A percentile compares a stretch with the other conserved stretches of the same genome.
Evolutionary conservation across 495 filamentous ascomycete genomes (phyloP).

Genomic region (Acidiella bohemica): DNA sequence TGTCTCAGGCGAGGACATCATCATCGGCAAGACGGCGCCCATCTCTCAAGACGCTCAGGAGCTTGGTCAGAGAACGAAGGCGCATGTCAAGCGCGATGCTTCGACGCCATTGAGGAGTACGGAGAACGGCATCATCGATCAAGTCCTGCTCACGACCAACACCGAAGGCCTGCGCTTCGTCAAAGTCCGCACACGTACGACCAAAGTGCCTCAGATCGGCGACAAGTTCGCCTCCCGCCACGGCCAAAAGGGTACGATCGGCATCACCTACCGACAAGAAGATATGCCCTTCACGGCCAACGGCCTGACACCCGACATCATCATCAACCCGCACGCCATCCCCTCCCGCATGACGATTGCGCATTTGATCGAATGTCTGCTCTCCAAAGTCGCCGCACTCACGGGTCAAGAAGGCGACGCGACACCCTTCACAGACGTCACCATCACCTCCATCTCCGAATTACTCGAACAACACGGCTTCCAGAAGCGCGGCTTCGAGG

Average conservation of each 20-base stretch:
- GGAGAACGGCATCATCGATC: conserved; percentile 90
- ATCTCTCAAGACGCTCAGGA: conserved; percentile 86
- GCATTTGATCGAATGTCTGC: conserved; percentile 96
- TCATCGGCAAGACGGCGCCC: conserved; percentile 96
- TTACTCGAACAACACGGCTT: conserved; percentile 86
- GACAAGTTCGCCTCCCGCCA: conserved; percentile 99
- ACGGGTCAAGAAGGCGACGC: conserved; percentile 92
- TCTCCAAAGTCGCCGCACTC: conserved; percentile 85
- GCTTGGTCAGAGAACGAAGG: conserved; percentile 76
- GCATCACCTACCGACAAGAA: conserved; percentile 91
- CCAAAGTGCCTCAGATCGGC: conserved; percentile 95
- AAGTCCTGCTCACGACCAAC: conserved; percentile 85
- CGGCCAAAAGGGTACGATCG: conserved; percentile 98
- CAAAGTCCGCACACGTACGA: conserved; percentile 93
- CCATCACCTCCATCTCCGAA: conserved; percentile 81
- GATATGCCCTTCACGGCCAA: conserved; percentile 97
- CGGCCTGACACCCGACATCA: conserved; percentile 83
- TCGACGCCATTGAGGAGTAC: conserved; percentile 90
- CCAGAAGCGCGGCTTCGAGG: conserved; percentile 91
- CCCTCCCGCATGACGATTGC: conserved; percentile 99
- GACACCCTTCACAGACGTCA: conserved; percentile 96
- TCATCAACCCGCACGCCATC: conserved; percentile 99
- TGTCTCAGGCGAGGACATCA: conserved; percentile 95
- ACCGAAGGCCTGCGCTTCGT: conserved; percentile 81
- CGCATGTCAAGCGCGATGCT: conserved; percentile 85